Evolutionary conservation across 495 filamentous ascomycete species (phyloP).

Genomic region (Aeminium ludgeri): DNA sequence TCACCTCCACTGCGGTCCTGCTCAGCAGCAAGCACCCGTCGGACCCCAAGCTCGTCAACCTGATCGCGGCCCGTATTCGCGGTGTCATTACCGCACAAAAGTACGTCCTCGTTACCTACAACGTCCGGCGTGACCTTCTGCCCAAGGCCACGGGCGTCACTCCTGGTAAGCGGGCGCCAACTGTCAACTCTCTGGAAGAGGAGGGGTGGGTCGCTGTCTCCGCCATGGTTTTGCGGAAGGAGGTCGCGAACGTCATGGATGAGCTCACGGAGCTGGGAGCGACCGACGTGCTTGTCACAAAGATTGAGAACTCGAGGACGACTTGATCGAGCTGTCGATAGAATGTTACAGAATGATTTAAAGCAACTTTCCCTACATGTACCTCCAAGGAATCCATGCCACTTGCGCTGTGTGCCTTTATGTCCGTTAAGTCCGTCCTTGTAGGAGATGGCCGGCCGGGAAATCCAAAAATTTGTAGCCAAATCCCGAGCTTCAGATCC

Average conservation of each 20-base stretch:
- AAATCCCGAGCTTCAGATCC: background rate
- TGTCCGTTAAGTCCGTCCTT: too few species aligned
- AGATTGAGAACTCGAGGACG: constrained; percentile 71
- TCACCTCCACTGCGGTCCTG: constrained; percentile 69
- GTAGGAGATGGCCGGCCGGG: too few species aligned
- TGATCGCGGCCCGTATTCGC: constrained; percentile 65
- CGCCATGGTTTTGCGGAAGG: constrained; percentile 85
- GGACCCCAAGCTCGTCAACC: constrained; percentile 56
- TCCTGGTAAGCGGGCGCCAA: constrained; percentile 87
- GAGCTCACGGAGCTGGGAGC: constrained; percentile 64
- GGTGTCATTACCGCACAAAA: constrained; percentile 93
- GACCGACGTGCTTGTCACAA: constrained; percentile 70
- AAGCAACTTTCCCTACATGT: too few species aligned
- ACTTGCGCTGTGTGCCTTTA: too few species aligned
- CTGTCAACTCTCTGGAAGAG: constrained; percentile 65
- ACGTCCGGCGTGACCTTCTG: constrained; percentile 56
- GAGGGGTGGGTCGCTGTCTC: constrained; percentile 85
- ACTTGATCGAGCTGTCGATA: constrained; percentile 17
- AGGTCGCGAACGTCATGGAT: constrained; percentile 82
- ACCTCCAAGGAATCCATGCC: too few species aligned
- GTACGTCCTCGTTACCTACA: constrained; percentile 94
- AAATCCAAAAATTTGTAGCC: background rate
- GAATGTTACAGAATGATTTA: too few species aligned
- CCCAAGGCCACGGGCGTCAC: constrained; percentile 58
- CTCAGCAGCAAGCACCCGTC: constrained; percentile 83